Conservation (phyloP, 768 basidiomycete species). For the Exidia glandulosa region DNA sequence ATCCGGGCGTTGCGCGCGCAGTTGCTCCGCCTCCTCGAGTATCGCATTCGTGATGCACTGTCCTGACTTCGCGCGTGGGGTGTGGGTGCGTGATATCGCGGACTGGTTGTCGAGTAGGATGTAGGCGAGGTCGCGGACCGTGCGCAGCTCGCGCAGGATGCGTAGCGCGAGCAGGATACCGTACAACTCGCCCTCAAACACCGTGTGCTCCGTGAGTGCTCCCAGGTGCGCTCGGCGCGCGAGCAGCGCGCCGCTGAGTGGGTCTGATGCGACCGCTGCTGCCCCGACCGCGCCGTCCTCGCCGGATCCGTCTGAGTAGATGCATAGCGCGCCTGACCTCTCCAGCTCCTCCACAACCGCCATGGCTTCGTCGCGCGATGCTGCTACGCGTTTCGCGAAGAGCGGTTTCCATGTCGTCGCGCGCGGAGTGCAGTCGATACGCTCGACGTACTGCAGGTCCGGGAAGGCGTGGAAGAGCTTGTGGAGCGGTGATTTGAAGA, state of each 20-base stretch:
- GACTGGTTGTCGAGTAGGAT: background rate
- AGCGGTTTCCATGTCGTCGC: background rate
- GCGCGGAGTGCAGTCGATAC: background rate
- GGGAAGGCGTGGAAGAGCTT: background rate
- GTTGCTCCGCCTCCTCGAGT: background rate
- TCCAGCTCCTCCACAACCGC: too few species aligned
- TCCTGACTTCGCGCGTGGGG: background rate
- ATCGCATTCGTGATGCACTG: background rate
- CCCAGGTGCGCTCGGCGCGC: background rate
- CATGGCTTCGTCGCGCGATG: too few species aligned
- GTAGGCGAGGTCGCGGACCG: background rate
- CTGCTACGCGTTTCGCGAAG: too few species aligned
- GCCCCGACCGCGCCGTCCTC: too few species aligned
- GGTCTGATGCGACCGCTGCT: too few species aligned
- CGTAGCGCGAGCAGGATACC: background rate
- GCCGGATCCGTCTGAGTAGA: too few species aligned
- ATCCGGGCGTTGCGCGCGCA: background rate
- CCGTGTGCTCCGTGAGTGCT: background rate
- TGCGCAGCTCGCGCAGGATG: background rate
- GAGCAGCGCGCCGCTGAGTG: too few species aligned
- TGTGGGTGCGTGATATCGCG: background rate
- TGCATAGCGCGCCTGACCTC: too few species aligned
- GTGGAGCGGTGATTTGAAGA: background rate
- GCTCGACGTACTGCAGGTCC: background rate
- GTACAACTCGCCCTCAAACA: background rate